Percentiles rank a stretch among this genome's conserved stretches.
These are phyloP conservation scores for Kregervanrija fluxuum DNA, from an alignment of 805 yeast species.

Conservation along the genomic window DNA sequence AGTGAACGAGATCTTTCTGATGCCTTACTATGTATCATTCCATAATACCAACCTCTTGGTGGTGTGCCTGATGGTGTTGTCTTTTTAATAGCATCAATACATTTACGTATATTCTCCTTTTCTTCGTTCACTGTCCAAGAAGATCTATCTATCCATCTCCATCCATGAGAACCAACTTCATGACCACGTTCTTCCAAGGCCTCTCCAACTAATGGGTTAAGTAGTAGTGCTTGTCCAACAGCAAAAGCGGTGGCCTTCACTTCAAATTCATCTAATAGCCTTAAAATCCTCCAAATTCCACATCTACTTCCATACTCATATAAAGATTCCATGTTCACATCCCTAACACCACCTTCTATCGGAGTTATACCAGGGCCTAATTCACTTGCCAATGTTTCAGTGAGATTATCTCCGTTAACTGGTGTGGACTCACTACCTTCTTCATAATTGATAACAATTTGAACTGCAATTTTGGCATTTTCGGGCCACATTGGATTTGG, in stretches of 20 bases:
- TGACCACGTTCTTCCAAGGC: slow-evolving; percentile 31
- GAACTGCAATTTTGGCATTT: slow-evolving; percentile 13
- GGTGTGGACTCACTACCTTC: slow-evolving; percentile 19
- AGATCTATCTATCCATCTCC: slow-evolving; percentile 31
- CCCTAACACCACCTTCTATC: slow-evolving; percentile 2
- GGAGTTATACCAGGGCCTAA: slow-evolving; percentile 11
- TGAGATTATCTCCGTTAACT: slow-evolving; percentile 4
- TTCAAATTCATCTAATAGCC: slow-evolving; percentile 26
- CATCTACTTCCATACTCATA: slow-evolving; percentile 16
- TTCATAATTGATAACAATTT: slow-evolving; percentile 21
- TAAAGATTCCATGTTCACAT: slow-evolving; percentile 13
- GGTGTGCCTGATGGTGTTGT: slow-evolving; percentile 22
- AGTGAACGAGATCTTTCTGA: slow-evolving; percentile 18
- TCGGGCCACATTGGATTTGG: slow-evolving; percentile 20
- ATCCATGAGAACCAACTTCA: slow-evolving; percentile 32
- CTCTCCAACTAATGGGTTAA: slow-evolving; percentile 27
- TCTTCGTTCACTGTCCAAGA: slow-evolving; percentile 26
- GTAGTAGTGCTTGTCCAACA: slow-evolving; percentile 31
- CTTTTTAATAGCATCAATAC: slow-evolving; percentile 24
- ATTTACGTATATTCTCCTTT: slow-evolving; percentile 23
- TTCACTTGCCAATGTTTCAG: slow-evolving; percentile 12
- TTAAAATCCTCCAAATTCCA: slow-evolving; percentile 19
- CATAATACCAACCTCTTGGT: slow-evolving; percentile 32
- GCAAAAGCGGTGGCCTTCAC: slow-evolving; percentile 29
- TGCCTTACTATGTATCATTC: slow-evolving; percentile 19